Evolutionary conservation across 805 yeast genomes (phyloP).

Genomic region (Debaryomyces tyrocola): DNA sequence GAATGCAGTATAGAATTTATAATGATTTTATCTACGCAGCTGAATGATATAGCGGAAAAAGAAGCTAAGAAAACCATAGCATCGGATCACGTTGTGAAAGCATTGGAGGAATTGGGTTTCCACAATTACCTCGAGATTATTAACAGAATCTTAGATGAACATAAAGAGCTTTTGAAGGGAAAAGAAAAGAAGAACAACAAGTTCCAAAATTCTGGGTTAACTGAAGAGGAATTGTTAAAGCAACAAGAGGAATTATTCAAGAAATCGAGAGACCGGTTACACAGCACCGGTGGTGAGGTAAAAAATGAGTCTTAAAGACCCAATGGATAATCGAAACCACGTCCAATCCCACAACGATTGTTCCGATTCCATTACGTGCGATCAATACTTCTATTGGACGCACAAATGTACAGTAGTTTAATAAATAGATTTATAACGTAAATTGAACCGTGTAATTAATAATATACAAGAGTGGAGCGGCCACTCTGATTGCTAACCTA

Average conservation of each 20-base stretch:
- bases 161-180: conserved; percentile 83
- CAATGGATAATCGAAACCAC: too few species aligned
- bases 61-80: conserved; percentile 96
- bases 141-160: conserved; percentile 77
- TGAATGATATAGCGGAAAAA: conserved; percentile 93
- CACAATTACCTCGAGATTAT: conserved; percentile 80
- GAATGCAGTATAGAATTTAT: conserved; percentile 96
- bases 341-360: neutral
- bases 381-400: neutral
- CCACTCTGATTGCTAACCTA: conserved; percentile 21
- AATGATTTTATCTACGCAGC: conserved; percentile 90
- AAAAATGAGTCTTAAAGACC: conserved; percentile 9
- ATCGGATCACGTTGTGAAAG: conserved; percentile 91
- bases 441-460: conserved; percentile 1
- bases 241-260: conserved; percentile 94
- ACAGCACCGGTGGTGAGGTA: conserved; percentile 25
- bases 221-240: conserved; percentile 87
- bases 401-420: conserved; percentile 9
- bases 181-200: conserved; percentile 90
- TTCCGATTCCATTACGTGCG: neutral
- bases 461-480: conserved; percentile 1
- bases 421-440: conserved; percentile 4
- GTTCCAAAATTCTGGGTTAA: conserved; percentile 86
- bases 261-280: conserved; percentile 66
- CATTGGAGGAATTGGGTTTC: conserved; percentile 84